Base-by-base conservation (phyloP, 192 early-diverging fungal genomes). In the Coemansia reversa region DNA sequence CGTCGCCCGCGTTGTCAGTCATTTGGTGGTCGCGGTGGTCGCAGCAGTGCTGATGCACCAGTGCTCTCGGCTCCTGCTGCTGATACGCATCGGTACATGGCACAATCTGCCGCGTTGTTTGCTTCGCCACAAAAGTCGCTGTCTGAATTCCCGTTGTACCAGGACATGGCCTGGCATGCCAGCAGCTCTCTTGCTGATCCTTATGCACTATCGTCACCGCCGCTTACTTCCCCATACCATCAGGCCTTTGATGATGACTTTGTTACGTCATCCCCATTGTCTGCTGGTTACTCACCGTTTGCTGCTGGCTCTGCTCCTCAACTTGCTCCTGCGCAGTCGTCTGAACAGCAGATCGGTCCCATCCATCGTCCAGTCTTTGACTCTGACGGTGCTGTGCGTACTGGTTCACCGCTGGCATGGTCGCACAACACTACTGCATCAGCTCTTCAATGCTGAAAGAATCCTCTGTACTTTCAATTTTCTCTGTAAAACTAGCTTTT, bases 61-160 rank as follows among this genome's bases (percentile, higher is more conserved):
- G 28, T 35, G 6, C 32, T 68, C 61, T 8, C 63, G 2, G 58
- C 59, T 7, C 69, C 79, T 7, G 42, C 69, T 19, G 74, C 66
- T 7, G 79, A 81, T 51, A 76, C 79, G 3, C 69, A 70, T 24
- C 66, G 79, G 11, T 81, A 81, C 55, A 81, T 81, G 79, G 79
- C 58, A 45, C 70, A 70, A 58, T 81, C 79, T 35, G 79, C 65
- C 2, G 79, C 74, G 28, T 56, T 75, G 39, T 81, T 81, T 55
- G 66, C 63, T 32, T 30, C 30, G 39, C 58, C 52, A 23, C 60
- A 62, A 25, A 55, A 54, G 51, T 24, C 4, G 30, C 63, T 63
- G 63, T 57, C 52, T 9, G 69, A 67, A 62, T 65, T 79, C 33
- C 76, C 76, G 33, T 45, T 79, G 72, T 79, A 67, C 55, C 71